These are phyloP conservation scores for Thoreauomyces humboldtii DNA, from an alignment of 192 early-diverging fungal genomes.

Conservation along the genomic window DNA sequence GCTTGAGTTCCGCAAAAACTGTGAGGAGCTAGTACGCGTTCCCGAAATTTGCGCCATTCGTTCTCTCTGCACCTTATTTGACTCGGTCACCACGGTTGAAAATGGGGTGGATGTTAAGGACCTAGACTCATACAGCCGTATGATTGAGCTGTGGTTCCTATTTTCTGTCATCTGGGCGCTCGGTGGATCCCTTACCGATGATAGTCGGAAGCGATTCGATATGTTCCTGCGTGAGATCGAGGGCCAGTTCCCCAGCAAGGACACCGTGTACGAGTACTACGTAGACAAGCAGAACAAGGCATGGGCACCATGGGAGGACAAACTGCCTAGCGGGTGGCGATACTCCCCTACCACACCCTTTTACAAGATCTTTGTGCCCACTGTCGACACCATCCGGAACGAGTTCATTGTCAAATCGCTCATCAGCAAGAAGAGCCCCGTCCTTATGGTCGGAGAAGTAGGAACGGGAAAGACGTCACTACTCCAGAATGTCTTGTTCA, in stretches of 20 bases:
- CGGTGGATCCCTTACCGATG: constrained; percentile 54
- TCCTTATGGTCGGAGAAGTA: constrained; percentile 55
- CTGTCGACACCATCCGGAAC: constrained; percentile 57
- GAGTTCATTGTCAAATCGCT: constrained; percentile 51
- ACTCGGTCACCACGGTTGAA: constrained; percentile 46
- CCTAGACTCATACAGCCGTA: constrained; percentile 42
- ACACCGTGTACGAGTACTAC: constrained; percentile 58
- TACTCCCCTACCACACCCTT: constrained; percentile 46
- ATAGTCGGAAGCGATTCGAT: constrained; percentile 50
- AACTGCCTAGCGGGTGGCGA: constrained; percentile 48
- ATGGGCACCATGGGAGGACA: constrained; percentile 59
- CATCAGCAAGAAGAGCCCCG: constrained; percentile 44
- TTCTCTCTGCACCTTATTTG: constrained; percentile 50
- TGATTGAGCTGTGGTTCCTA: constrained; percentile 60
- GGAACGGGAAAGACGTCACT: constrained; percentile 60
- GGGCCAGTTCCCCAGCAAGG: constrained; percentile 60
- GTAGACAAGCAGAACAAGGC: constrained; percentile 54
- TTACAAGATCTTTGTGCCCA: constrained; percentile 66
- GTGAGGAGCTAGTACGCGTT: constrained; percentile 49
- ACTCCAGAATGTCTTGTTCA: constrained; percentile 48
- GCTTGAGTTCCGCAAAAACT: constrained; percentile 49
- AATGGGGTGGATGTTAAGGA: constrained; percentile 53
- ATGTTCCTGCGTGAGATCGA: constrained; percentile 60
- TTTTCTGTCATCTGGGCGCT: constrained; percentile 58
- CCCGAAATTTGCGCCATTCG: constrained; percentile 47